These are phyloP conservation scores for Podila verticillata DNA, from an alignment of 192 early-diverging fungal species.

Conservation along the genomic window DNA sequence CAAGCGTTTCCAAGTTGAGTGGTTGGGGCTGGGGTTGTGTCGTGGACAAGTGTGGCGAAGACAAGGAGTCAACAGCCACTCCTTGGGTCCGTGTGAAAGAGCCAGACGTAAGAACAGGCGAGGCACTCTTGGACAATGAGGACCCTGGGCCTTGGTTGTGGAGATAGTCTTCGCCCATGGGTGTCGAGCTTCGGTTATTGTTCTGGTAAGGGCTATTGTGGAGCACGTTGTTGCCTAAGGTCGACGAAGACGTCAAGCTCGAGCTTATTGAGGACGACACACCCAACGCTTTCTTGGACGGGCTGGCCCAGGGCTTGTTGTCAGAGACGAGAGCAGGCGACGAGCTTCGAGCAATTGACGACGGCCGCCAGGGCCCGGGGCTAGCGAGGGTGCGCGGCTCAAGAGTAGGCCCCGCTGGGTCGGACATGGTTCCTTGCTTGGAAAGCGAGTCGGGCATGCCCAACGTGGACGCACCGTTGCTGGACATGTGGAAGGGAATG, in stretches of 20 bases:
- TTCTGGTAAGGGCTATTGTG: background rate
- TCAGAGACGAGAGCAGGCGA: slow-evolving; percentile 17
- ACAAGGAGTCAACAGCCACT: background rate
- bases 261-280: background rate
- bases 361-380: slow-evolving; percentile 33
- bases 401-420: background rate
- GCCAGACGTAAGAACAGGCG: background rate
- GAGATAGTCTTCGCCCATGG: background rate
- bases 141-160: background rate
- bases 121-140: background rate
- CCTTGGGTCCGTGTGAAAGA: background rate
- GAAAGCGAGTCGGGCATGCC: background rate
- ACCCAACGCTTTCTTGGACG: background rate
- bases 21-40: slow-evolving; percentile 12
- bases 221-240: background rate
- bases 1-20: slow-evolving; percentile 40
- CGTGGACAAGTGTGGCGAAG: background rate
- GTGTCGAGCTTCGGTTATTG: background rate
- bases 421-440: too few species aligned
- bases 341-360: slow-evolving; percentile 33
- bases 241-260: background rate
- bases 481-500: background rate
- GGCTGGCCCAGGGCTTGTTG: slow-evolving; percentile 2
- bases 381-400: background rate
- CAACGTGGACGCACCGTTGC: background rate